Evolutionary conservation across 1,139 yeast genomes (phyloP), one percentile per base, ranked within the genome.

Genomic region (Geotrichum candidum): DNA sequence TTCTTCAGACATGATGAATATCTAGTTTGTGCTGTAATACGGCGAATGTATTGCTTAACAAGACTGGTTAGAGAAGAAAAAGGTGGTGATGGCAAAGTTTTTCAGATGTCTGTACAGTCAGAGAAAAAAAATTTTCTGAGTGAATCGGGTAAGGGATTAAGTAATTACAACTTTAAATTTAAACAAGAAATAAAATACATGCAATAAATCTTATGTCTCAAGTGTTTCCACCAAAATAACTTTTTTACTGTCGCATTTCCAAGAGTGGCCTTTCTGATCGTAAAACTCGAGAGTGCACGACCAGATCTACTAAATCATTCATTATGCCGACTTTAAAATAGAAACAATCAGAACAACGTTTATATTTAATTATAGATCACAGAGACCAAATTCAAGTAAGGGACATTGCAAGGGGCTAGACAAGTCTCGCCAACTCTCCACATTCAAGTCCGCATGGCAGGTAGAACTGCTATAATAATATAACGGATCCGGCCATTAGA

Each of bases 1-100:
- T 58, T 63, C 65, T 64, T 72, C 74, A 57, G 68, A 64, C 72
- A 71, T 71, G 25, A 18, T 56, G 11, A 60, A 29, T 51, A 15
- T 9, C 13, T 22, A 15, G 48, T 35, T 35, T 27, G 22, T 41
- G 18, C 46, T 3, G 46, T 5, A 41, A 41, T 41, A 41, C 46
- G 22, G 22, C 18, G 46, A 15, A 41, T 41, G 46, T 41, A 41
- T 41, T 41, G 46, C 46, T 41, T 2, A 41, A 41, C 46, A 41
- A 41, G 46, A 41, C 46, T 41, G 46, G 46, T 41, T 3, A 41
- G n/a, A 41, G 18, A n/a, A 41, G 41, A 35, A n/a, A 41, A n/a
- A 41, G 46, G 46, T 41, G 46, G 46, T 41, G 46, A 41, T 41
- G 46, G 46, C 15, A 41, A 41, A 41, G 15, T 41, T 41, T 41